Conservation (phyloP, 2,329 filamentous ascomycete species). For the Aspergillus tamarii region DNA sequence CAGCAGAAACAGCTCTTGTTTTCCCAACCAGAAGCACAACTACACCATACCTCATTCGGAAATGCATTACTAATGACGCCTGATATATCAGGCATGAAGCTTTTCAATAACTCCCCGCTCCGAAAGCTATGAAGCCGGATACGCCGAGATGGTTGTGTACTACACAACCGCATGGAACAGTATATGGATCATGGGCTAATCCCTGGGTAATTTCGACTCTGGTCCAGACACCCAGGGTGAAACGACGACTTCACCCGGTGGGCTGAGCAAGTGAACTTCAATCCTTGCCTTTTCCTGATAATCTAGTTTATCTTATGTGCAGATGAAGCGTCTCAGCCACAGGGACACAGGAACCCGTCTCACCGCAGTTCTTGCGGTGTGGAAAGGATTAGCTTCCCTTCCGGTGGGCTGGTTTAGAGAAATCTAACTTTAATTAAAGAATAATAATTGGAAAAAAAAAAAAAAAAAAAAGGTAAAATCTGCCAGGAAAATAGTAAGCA, state of each 20-base stretch:
- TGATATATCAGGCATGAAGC: neutral
- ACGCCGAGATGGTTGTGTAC: too few relatives aligned
- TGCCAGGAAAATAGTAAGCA: too few relatives aligned
- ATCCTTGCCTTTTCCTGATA: neutral
- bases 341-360: neutral
- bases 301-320: neutral
- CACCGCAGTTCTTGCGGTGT: slow-evolving; percentile 1
- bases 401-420: neutral
- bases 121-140: too few relatives aligned
- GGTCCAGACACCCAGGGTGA: neutral
- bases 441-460: neutral
- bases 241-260: neutral
- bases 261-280: neutral
- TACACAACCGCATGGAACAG: too few relatives aligned
- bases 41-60: neutral
- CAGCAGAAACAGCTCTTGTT: too few relatives aligned
- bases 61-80: neutral
- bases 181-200: neutral
- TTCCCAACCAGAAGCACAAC: neutral
- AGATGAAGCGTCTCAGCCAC: neutral
- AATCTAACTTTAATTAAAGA: neutral
- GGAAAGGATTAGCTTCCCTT: neutral
- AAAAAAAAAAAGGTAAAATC: neutral
- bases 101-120: too few relatives aligned
- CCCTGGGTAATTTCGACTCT: neutral